A percentile compares a stretch with the other conserved stretches of the same genome.
Conservation (phyloP, 768 basidiomycete genomes). For the Psilocybe subaeruginosa region DNA sequence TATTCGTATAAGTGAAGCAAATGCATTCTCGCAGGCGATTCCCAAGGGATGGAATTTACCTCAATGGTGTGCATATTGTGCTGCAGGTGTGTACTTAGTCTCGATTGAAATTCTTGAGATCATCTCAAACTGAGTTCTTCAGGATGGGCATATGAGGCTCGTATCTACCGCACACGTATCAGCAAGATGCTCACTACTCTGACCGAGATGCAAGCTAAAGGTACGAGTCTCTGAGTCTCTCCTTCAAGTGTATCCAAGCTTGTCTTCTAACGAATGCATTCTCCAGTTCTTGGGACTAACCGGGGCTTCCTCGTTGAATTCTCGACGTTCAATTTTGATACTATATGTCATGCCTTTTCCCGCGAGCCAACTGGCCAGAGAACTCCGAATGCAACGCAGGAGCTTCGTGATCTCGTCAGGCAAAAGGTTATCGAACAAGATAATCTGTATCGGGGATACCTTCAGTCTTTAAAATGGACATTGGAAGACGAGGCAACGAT, state of each 20-base stretch:
- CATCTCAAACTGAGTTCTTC: not conserved
- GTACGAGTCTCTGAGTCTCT: not conserved
- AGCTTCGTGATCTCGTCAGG: constrained; percentile 15
- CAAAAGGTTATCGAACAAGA: constrained; percentile 18
- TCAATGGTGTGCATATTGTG: constrained; percentile 26
- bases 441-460: not conserved
- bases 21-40: constrained; percentile 20
- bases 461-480: constrained; percentile 14
- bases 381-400: not conserved
- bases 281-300: constrained; percentile 9
- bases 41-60: constrained; percentile 24
- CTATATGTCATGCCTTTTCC: constrained; percentile 2
- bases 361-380: not conserved
- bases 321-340: not conserved
- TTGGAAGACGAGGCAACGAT: constrained; percentile 18
- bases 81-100: constrained; percentile 13
- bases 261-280: not conserved
- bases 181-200: constrained; percentile 16
- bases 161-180: constrained; percentile 24
- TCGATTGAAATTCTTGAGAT: not conserved
- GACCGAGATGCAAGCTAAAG: constrained; percentile 21
- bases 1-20: constrained; percentile 27
- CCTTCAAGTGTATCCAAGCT: not conserved
- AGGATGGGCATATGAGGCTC: constrained; percentile 25
- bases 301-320: not conserved